Base-by-base conservation (phyloP, 345 rosid genomes). In the Abelmoschus esculentus region DNA sequence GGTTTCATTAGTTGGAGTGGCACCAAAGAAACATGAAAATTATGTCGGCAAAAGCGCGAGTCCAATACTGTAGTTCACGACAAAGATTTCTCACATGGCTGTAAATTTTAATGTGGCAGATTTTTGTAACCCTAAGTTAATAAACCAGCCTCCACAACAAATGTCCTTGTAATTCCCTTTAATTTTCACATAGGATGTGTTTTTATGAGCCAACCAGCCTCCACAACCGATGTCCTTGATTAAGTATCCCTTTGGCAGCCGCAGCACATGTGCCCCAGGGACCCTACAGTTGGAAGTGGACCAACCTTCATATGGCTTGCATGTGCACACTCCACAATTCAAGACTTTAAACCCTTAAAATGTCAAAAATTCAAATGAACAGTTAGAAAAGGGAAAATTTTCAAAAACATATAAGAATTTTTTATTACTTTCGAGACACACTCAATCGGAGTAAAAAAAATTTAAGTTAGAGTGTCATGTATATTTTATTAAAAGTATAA, bases 281-380 rank as follows among this genome's bases (percentile, higher is more conserved):
- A 73, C 62, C 85, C 86, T 80, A 83, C 84, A 70, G 6, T 62
- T 70, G 70, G 64, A 66, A 72, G 77, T 59, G 75, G 79, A 9
- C 80, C 65, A 40, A 66, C 4, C 4, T 55, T 54, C 66, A 58
- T 70, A 70, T 79, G 82, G 52, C 76, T 44, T 66, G 74, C 81
- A 80, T 81, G 83, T 83, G 82, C 80, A 29, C 52, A 4, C 13
- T 17, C 57, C 3, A 11, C 26, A 3, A 7, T 22, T 22, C 26
- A 22, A 22, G 26, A 22, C 26, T 17, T 7, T 6, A 18, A 7
- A 28, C 56, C 22, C 26, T 52, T 53, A n/a, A 53, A 53, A 13
- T 47, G 52, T 47, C 4, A 47, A 47, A 47, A 47, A 47, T 47
- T 47, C 52, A 47, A 13, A 47, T 47, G 17, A 6, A 5, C 52